Evolutionary conservation across 106 monocot genomes (phyloP).

Genomic region (Dioscorea zingiberensis): DNA sequence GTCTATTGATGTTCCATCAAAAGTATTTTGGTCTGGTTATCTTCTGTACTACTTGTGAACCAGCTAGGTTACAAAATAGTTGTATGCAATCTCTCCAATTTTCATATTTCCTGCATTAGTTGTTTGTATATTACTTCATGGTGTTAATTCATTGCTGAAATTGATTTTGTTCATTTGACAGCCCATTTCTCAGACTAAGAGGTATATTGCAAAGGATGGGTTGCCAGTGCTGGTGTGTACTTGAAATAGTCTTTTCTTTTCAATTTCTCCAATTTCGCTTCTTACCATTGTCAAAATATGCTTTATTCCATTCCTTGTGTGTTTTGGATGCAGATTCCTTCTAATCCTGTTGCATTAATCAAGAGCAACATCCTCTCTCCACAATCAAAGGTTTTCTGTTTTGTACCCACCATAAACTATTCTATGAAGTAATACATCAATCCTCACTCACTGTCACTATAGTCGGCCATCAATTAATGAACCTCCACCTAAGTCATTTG

Average conservation of each 20-base stretch:
- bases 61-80: neutral
- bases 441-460: too few species aligned
- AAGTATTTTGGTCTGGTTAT: too few species aligned
- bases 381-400: slow-evolving; percentile 67
- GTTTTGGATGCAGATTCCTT: slow-evolving; percentile 56
- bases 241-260: neutral
- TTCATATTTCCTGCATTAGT: neutral
- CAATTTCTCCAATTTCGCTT: neutral
- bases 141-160: neutral
- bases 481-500: too few species aligned
- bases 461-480: too few species aligned
- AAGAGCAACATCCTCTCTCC: slow-evolving; percentile 75
- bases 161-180: slow-evolving; percentile 24
- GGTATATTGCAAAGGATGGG: slow-evolving; percentile 85
- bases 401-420: too few species aligned
- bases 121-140: neutral
- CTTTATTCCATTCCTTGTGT: neutral
- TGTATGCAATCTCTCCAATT: neutral
- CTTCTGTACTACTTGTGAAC: too few species aligned
- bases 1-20: too few species aligned
- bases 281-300: too few species aligned
- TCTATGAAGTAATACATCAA: too few species aligned
- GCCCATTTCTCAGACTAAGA: slow-evolving; percentile 86
- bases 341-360: slow-evolving; percentile 71
- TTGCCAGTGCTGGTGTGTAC: slow-evolving; percentile 58